Evolutionary conservation across 2,329 filamentous ascomycete species (phyloP).

Genomic region (Microdochium trichocladiopsis): DNA sequence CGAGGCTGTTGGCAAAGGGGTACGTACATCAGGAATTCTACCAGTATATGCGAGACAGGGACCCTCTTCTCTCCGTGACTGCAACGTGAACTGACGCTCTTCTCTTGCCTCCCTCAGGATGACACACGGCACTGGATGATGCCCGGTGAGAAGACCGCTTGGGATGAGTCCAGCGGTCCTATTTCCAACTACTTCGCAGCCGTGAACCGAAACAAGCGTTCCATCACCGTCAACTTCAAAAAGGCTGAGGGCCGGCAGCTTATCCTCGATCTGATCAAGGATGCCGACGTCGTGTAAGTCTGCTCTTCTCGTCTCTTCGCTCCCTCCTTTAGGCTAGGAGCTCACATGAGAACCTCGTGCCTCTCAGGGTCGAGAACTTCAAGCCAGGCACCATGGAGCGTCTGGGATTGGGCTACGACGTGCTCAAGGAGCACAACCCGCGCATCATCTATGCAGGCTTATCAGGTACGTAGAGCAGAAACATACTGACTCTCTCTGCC

Average conservation of each 20-base stretch:
- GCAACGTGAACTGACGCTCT: background rate
- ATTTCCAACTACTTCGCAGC: conserved; percentile 34
- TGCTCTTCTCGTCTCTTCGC: background rate
- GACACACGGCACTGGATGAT: background rate
- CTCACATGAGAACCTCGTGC: background rate
- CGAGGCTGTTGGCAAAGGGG: conserved; percentile 24
- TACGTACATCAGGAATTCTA: conserved; percentile 7
- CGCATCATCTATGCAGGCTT: conserved; percentile 33
- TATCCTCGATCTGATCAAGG: conserved; percentile 23
- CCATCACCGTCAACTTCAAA: conserved; percentile 25
- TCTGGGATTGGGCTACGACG: conserved; percentile 30
- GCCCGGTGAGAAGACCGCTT: conserved; percentile 11
- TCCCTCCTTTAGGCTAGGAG: background rate
- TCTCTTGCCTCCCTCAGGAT: background rate
- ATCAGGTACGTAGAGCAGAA: conserved; percentile 19
- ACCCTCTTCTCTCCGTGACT: background rate
- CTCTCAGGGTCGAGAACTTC: conserved; percentile 30
- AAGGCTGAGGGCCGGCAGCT: conserved; percentile 18
- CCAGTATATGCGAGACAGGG: background rate
- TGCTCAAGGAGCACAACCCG: conserved; percentile 25
- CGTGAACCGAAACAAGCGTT: conserved; percentile 36
- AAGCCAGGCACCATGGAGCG: conserved; percentile 31
- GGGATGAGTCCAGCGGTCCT: conserved; percentile 12
- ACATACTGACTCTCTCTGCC: background rate
- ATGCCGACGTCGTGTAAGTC: conserved; percentile 27